phyloP scores from a whole-genome alignment of 2,329 filamentous ascomycete species.

The Colletotrichum musicola region DNA sequence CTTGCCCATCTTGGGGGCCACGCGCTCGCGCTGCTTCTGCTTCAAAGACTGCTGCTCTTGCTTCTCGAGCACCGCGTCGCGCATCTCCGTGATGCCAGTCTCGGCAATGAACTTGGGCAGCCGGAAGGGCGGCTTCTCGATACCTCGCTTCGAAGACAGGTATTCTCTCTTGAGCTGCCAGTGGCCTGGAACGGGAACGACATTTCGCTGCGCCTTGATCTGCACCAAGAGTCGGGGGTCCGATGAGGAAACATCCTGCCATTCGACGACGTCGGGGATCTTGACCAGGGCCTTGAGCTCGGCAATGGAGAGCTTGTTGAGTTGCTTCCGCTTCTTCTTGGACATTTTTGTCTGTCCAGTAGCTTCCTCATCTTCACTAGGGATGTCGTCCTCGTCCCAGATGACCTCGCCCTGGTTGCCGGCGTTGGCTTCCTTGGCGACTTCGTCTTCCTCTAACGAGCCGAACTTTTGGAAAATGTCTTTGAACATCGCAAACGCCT shows the following conservation, averaged over 20 bases:
- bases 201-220: conserved; percentile 94
- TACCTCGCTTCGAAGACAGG: conserved; percentile 93
- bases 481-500: conserved; percentile 86
- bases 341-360: conserved; percentile 78
- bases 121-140: conserved; percentile 94
- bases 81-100: conserved; percentile 98
- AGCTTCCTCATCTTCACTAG: conserved; percentile 83
- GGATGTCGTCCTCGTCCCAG: conserved; percentile 87
- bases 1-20: conserved; percentile 96
- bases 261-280: conserved; percentile 95
- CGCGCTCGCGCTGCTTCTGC: conserved; percentile 94
- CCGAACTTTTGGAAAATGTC: conserved; percentile 86
- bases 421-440: conserved; percentile 73
- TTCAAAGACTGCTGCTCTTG: conserved; percentile 92
- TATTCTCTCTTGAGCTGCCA: conserved; percentile 99
- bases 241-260: conserved; percentile 93
- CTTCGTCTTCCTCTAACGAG: conserved; percentile 71
- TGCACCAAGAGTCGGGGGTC: conserved; percentile 92
- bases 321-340: conserved; percentile 93
- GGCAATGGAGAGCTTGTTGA: conserved; percentile 93
- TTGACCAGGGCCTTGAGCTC: conserved; percentile 93
- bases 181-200: conserved; percentile 92
- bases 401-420: conserved; percentile 88
- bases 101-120: conserved; percentile 97
- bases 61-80: conserved; percentile 95